Evolutionary conservation across 163 green algal genomes (phyloP), one percentile per base, ranked within the genome.

Genomic region (Coccomyxa subellipsoidea): DNA sequence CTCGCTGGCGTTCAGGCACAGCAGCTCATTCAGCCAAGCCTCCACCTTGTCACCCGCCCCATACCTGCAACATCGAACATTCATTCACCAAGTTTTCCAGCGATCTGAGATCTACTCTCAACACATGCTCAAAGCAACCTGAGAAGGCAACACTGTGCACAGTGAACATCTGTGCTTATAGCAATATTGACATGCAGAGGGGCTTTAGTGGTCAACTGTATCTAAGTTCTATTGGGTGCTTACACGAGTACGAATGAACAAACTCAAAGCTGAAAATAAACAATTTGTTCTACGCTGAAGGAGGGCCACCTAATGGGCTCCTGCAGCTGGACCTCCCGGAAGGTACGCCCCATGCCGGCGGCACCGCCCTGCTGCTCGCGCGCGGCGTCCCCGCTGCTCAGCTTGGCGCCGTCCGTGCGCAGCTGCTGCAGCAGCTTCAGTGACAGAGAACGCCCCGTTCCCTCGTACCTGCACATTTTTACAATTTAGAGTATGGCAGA

Each of bases 351-450:
- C 6, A 39, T 35, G 35, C 54, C 78, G 12, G 7, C 54, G 18
- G 72, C 79, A 36, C 53, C 38, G 40, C 53, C 38, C 10, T 78
- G 32, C 66, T 34, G 29, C 29, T 73, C 66, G 29, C n/a, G 66
- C 66, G 10, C 66, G 6, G 69, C 75, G 23, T 59, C 69, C 37
- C 80, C 69, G 32, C 34, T 82, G 36, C 21, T 73, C 69, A 81
- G 37, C 77, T 84, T 86, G n/a, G 76, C 80, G 31, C 80, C 53
- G 78, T 86, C 81, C 69, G 77, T 83, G 21, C 88, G 79, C 79
- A 99, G 91, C 92, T 99, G 94, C 85, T 95, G 88, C 75, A 99
- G 95, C 38, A 99, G 90, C 90, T 99, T 99, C 8, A 99, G 90
- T 1, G 89, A 96, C 77, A 99, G 85, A 69, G 88, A 94, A 79